Conservation (phyloP, 2,329 filamentous ascomycete genomes). For the Fusarium burgessii region DNA sequence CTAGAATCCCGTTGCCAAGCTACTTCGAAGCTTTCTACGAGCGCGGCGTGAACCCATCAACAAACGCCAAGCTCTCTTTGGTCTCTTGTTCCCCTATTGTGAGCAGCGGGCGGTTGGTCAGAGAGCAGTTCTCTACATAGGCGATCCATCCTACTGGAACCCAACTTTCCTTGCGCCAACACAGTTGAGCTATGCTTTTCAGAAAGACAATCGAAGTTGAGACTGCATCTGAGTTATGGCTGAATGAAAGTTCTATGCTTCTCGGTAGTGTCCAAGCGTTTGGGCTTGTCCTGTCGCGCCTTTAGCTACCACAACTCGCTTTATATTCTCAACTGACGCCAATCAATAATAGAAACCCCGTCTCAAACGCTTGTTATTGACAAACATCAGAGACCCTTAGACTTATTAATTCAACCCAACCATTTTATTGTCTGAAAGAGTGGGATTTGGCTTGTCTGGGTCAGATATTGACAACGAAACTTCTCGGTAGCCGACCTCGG, state of each 20-base stretch:
- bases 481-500: not conserved
- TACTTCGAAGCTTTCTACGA: not conserved
- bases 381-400: not conserved
- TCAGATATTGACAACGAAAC: not conserved
- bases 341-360: not conserved
- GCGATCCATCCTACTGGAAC: not conserved
- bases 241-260: not conserved
- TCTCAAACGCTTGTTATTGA: not conserved
- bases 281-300: not conserved
- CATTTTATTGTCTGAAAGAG: not conserved
- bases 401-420: not conserved
- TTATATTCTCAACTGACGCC: not conserved
- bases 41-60: not conserved
- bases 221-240: not conserved
- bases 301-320: not conserved
- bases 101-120: not conserved
- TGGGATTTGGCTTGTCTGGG: not conserved
- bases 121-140: not conserved
- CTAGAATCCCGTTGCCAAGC: conserved; percentile 15
- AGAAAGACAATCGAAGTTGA: not conserved
- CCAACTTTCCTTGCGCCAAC: not conserved
- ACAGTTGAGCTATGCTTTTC: not conserved
- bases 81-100: not conserved
- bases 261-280: not conserved
- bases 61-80: not conserved